phyloP scores from a whole-genome alignment of 305 asterid species.

The Fraxinus nigra region DNA sequence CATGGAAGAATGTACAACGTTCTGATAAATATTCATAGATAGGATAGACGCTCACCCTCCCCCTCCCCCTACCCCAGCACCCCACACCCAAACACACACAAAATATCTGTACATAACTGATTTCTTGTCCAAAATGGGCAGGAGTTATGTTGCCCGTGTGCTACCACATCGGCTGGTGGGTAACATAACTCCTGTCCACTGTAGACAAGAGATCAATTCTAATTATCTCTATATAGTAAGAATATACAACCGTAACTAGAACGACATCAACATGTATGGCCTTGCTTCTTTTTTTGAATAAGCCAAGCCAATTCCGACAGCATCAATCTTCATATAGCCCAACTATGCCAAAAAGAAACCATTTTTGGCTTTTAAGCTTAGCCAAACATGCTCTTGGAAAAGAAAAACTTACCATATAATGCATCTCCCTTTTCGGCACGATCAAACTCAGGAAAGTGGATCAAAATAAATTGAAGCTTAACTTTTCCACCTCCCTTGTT shows the following conservation, averaged over 20 bases:
- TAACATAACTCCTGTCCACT: too few relatives aligned
- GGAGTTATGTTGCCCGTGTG: too few relatives aligned
- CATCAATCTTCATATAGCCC: neutral
- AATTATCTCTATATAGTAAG: too few relatives aligned
- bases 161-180: too few relatives aligned
- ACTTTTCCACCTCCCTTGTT: conserved; percentile 84
- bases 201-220: too few relatives aligned
- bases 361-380: neutral
- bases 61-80: too few relatives aligned
- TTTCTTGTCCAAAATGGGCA: too few relatives aligned
- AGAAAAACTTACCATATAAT: neutral
- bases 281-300: neutral
- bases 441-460: conserved; percentile 67
- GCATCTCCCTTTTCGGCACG: conserved; percentile 79
- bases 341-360: neutral
- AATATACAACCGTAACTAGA: neutral
- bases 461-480: conserved; percentile 61
- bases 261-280: neutral
- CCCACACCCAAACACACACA: too few relatives aligned
- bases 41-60: neutral
- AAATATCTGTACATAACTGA: too few relatives aligned
- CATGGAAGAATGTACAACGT: neutral
- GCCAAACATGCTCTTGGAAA: neutral
- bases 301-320: neutral
- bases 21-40: neutral